Evolutionary conservation across 2,329 filamentous ascomycete genomes (phyloP), one percentile per base, ranked within the genome.

Genomic region (Fusarium hostae): DNA sequence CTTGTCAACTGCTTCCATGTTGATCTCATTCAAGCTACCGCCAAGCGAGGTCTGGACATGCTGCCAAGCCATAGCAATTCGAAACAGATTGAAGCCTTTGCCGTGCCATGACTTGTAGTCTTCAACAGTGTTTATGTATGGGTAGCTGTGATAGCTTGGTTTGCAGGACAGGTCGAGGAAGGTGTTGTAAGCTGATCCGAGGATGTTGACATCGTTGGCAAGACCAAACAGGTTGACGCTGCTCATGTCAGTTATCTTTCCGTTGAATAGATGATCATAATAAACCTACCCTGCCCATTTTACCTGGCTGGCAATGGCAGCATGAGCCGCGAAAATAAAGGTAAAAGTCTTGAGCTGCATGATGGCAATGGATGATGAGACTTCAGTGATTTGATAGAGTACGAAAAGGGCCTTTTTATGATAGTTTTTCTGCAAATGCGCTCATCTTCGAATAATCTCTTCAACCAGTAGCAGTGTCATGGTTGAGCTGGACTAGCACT

Each of bases 171-270:
- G 9, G 1, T 37, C 35, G 18, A 59, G 45, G 26, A 59, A 59
- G 16, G n/a, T 34, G 4, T 59, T 59, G 26, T 59, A 54, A 24
- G 56, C 45, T 37, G 56, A 59, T 6, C 56, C 56, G 5, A 59
- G 56, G 45, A 59, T 54, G 3, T 59, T 59, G 13, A 59, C n/a
- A 20, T 59, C 56, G 26, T 59, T 59, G n/a, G 56, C 56, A 3
- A 54, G 56, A 3, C 56, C 44, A 34, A 59, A 59, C 7, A 59
- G n/a, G 18, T 59, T 59, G 9, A 59, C 45, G 5, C 56, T 54
- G 3, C 9, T 3, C 7, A 35, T 22, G 15, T 58, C 2, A 39
- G 41, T 22, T 6, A 9, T 22, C 3, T 6, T 5, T 10, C 18
- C 4, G 3, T 12, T 5, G 3, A 5, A 7, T 4, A 4, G 12